Evolutionary conservation across 2,329 filamentous ascomycete genomes (phyloP).

Genomic region (Cytospora piceae): DNA sequence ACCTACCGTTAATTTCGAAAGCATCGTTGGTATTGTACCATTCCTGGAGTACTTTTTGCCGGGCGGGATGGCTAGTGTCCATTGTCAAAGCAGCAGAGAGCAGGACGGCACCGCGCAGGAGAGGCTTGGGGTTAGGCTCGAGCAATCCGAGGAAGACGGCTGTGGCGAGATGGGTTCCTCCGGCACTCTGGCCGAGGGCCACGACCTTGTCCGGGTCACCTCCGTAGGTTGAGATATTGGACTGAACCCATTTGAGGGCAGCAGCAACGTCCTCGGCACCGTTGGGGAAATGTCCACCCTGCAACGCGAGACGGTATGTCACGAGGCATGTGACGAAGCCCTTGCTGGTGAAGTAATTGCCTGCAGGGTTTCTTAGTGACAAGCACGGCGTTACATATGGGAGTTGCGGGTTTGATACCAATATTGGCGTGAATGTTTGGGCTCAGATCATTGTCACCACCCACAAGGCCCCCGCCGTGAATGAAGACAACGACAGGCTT

Average conservation of each 20-base stretch:
- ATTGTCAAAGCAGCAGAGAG: slow-evolving; percentile 27
- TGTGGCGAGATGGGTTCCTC: slow-evolving; percentile 30
- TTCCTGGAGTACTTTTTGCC: slow-evolving; percentile 3
- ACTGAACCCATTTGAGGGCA: slow-evolving; percentile 32
- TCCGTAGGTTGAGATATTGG: slow-evolving; percentile 32
- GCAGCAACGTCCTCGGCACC: slow-evolving; percentile 30
- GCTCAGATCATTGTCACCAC: slow-evolving; percentile 31
- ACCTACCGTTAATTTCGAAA: slow-evolving; percentile 24
- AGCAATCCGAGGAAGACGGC: slow-evolving; percentile 29
- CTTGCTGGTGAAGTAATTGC: slow-evolving; percentile 35
- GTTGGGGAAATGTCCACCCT: slow-evolving; percentile 31
- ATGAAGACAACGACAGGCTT: slow-evolving; percentile 32
- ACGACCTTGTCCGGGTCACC: slow-evolving; percentile 31
- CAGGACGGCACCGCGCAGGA: slow-evolving; percentile 28
- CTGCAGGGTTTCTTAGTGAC: slow-evolving; percentile 21
- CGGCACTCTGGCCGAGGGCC: slow-evolving; percentile 33
- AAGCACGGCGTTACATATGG: background rate
- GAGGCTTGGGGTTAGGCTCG: slow-evolving; percentile 15
- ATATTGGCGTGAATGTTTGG: slow-evolving; percentile 30
- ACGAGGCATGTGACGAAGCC: slow-evolving; percentile 35
- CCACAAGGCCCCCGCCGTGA: slow-evolving; percentile 33
- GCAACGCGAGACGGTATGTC: slow-evolving; percentile 33
- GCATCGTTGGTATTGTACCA: slow-evolving; percentile 23
- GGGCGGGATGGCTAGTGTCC: background rate
- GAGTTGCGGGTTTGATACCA: slow-evolving; percentile 3